Base-by-base conservation (phyloP, 805 yeast species). In the Dipodascus geniculatus region DNA sequence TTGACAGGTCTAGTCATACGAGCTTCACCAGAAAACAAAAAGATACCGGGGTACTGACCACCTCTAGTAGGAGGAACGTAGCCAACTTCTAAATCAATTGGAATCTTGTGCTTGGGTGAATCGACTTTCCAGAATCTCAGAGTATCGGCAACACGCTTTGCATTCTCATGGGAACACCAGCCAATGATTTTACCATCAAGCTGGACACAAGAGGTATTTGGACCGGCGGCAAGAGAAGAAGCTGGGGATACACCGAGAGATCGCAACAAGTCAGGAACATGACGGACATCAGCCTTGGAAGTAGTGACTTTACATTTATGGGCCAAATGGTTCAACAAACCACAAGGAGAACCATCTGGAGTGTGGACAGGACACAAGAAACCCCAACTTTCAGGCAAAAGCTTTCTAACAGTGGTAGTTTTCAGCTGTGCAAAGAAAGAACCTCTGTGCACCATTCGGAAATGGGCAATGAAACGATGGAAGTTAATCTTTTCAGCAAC, bases 281-380 rank as follows among this genome's bases (percentile, higher is more conserved):
- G 71, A 3, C 87, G 77, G 17, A 84, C 91, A 65, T 90, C 95
- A 3, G 85, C 72, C 22, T 81, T 82, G 48, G 70, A 68, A 6
- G 97, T 90, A 3, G 96, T 81, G 56, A 93, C 85, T 62, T 78
- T 76, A 77, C 99, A 93, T 70, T 87, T 89, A 72, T 93, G 97
- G 8, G 98, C 85, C 73, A 93, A 82, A 77, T 93, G 99, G 72
- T 93, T 93, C 65, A 93, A 75, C 68, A 93, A 76, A 74, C 99
- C 99, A 82, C 99, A 93, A 20, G 99, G 99, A 51, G 98, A 86
- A 63, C 99, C 99, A 84, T 93, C 99, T 3, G 99, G 99, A 14
- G 99, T 93, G 70, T 93, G 99, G 22, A 93, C 99, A 11, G 99
- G 99, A 73, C 99, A 93, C 62, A 93, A 72, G 79, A 93, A 93